phyloP scores from a whole-genome alignment of 176 grass and related monocot genomes.

The Calamus simplicifolius region DNA sequence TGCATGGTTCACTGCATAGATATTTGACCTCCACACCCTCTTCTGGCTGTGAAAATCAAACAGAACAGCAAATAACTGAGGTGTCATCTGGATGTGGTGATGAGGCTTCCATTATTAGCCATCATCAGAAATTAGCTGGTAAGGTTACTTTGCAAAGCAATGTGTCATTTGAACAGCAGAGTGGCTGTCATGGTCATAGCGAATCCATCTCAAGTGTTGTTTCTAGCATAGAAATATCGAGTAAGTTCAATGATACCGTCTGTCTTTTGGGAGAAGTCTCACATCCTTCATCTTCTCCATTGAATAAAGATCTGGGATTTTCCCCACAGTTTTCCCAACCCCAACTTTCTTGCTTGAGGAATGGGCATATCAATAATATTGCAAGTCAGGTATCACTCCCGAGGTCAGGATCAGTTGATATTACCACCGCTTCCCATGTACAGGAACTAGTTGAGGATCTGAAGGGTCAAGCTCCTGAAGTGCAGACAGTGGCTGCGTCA shows the following conservation, averaged over 20 bases:
- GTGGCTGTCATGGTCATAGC: slow-evolving; percentile 20
- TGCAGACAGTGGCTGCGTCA: slow-evolving; percentile 26
- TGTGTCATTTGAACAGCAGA: slow-evolving; percentile 22
- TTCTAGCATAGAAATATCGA: slow-evolving; percentile 28
- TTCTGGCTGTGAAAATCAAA: slow-evolving; percentile 15
- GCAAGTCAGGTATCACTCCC: background rate
- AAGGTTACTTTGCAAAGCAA: slow-evolving; percentile 4
- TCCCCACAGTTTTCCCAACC: slow-evolving; percentile 8
- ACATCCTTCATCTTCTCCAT: slow-evolving; percentile 6
- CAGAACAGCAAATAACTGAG: slow-evolving; percentile 21
- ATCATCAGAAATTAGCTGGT: background rate
- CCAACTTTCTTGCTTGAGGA: slow-evolving; percentile 6
- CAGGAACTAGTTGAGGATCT: slow-evolving; percentile 27
- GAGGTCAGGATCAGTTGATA: slow-evolving; percentile 14
- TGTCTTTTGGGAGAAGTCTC: slow-evolving; percentile 10
- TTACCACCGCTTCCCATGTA: slow-evolving; percentile 14
- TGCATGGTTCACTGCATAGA: slow-evolving; percentile 6
- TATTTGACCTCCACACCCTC: slow-evolving; percentile 15
- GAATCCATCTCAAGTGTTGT: slow-evolving; percentile 42
- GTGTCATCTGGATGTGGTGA: slow-evolving; percentile 12
- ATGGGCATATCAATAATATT: background rate
- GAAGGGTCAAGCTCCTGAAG: slow-evolving; percentile 22
- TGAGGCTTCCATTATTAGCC: slow-evolving; percentile 8
- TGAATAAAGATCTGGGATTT: slow-evolving; percentile 8
- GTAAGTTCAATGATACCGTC: slow-evolving; percentile 36